Base-by-base conservation (phyloP, 2,329 filamentous ascomycete species). In the Alternaria sp. region DNA sequence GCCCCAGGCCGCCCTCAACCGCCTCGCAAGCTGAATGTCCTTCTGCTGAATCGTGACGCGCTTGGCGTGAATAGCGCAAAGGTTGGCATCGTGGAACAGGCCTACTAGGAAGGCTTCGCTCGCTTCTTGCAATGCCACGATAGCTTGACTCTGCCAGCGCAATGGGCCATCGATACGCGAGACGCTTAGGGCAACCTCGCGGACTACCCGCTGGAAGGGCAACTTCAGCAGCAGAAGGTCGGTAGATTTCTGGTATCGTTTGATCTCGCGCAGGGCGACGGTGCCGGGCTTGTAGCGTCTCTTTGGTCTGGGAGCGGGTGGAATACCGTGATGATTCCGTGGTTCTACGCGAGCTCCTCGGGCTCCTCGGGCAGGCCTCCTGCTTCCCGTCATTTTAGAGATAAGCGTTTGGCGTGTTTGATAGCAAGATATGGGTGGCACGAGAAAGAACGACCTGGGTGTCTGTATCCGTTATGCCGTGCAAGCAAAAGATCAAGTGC, bases 41-140 rank as follows among this genome's bases (percentile, higher is more conserved):
- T 97, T 97, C 81, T 90, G 90, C 84, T 95, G 95, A 84, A 98
- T 98, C 79, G 95, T 98, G 80, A 98, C 96, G 86, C 96, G 93
- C 90, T 98, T 98, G 85, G 95, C 95, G 86, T 98, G 95, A 83
- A 98, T 97, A 79, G 96, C 95, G 86, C 95, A 98, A 57, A 97
- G 86, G 87, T 98, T 98, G 85, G 95, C 97, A 82, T 98, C 95
- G 85, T 98, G 94, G 77, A 98, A 98, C 71, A 98, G 91, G 47
- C 94, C 97, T 83, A 98, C 94, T 77, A 99, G 91, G 86, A 97
- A 98, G 3, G 96, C 97, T 87, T 99, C 96, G 72, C 97, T 94
- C 59, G 96, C 97, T 87, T 99, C 96, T 86, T 99, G 95, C 45
- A 99, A 90, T 71, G 96, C 96, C 79, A 93, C 92, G 81, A 99